A percentile compares a stretch with the other conserved stretches of the same genome.
phyloP scores from a whole-genome alignment of 2,329 filamentous ascomycete genomes.

The Byssochlamys sp. region DNA sequence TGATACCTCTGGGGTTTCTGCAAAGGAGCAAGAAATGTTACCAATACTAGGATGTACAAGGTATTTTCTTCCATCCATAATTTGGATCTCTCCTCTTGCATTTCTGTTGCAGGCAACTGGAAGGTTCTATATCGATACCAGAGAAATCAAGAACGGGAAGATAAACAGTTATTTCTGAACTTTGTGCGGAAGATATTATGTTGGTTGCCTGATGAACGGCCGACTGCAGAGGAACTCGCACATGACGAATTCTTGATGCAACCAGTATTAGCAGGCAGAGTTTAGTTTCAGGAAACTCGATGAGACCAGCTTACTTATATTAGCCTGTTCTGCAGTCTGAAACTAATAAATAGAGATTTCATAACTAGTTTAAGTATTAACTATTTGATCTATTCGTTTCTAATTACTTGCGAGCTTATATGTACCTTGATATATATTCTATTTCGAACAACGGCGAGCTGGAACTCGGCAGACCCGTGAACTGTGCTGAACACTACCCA shows the following conservation, averaged over 20 bases:
- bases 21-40: neutral
- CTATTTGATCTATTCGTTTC: too few relatives aligned
- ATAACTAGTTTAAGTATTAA: too few relatives aligned
- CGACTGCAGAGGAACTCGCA: neutral
- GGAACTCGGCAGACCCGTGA: too few relatives aligned
- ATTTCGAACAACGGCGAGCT: too few relatives aligned
- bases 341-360: too few relatives aligned
- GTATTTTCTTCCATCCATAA: neutral
- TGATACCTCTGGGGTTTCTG: neutral
- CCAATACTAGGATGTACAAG: neutral
- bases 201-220: neutral
- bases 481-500: too few relatives aligned
- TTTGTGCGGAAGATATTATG: neutral
- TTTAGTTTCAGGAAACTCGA: neutral
- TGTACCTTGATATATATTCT: too few relatives aligned
- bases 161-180: neutral
- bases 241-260: neutral
- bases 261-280: neutral
- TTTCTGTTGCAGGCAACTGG: neutral
- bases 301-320: too few relatives aligned
- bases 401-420: too few relatives aligned
- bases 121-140: neutral
- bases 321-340: too few relatives aligned
- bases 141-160: neutral
- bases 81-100: neutral